Conservation (phyloP, 345 rosid genomes). For the Diplotaxis tenuifolia region DNA sequence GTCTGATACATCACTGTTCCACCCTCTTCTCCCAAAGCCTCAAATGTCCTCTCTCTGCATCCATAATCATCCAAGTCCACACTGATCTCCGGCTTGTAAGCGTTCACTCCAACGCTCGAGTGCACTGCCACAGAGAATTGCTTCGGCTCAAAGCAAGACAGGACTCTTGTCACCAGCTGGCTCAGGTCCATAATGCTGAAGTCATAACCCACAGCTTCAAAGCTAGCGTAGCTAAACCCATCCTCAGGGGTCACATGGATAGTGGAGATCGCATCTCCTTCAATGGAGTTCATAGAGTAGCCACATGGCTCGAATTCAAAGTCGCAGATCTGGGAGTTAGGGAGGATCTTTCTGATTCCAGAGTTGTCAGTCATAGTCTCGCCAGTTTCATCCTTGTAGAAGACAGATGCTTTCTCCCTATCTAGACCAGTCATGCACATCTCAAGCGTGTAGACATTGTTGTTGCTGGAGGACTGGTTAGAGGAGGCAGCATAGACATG, state of each 20-base stretch:
- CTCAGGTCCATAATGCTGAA: slow-evolving; percentile 40
- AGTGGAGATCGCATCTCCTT: slow-evolving; percentile 73
- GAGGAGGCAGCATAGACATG: slow-evolving; percentile 87
- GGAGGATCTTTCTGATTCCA: slow-evolving; percentile 87
- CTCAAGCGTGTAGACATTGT: slow-evolving; percentile 64
- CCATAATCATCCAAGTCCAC: slow-evolving; percentile 49
- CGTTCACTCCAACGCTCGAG: slow-evolving; percentile 30
- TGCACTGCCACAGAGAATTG: slow-evolving; percentile 79
- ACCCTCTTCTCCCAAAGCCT: slow-evolving; percentile 39
- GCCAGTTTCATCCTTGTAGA: slow-evolving; percentile 53
- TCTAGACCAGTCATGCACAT: slow-evolving; percentile 97
- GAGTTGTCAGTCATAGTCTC: slow-evolving; percentile 75
- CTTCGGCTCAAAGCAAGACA: slow-evolving; percentile 70
- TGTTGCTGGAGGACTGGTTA: slow-evolving; percentile 30
- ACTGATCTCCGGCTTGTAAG: slow-evolving; percentile 39
- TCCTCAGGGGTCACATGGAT: slow-evolving; percentile 94
- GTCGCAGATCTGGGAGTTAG: slow-evolving; percentile 80
- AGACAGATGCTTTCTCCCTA: slow-evolving; percentile 64
- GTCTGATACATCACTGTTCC: slow-evolving; percentile 39
- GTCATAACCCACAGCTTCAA: slow-evolving; percentile 84
- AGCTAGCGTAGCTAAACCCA: slow-evolving; percentile 95
- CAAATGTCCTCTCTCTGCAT: slow-evolving; percentile 33
- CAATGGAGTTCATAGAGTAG: slow-evolving; percentile 95
- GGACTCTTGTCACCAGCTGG: slow-evolving; percentile 64
- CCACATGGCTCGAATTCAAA: slow-evolving; percentile 97